Conservation (phyloP, 805 yeast genomes). For the Candida loeiensis region DNA sequence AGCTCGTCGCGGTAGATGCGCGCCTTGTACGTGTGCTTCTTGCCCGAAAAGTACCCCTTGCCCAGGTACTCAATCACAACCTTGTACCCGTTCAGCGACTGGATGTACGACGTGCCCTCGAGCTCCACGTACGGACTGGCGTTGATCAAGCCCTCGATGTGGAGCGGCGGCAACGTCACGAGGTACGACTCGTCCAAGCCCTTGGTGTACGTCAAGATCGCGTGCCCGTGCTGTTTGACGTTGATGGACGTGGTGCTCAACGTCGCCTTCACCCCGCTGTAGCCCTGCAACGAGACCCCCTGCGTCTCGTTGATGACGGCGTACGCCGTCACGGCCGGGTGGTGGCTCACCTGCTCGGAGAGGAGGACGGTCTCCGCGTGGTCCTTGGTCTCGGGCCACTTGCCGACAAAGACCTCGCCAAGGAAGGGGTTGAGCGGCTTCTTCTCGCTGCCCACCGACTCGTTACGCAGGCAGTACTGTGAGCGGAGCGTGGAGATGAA, state of each 20-base stretch:
- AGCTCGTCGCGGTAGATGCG: slow-evolving; percentile 57
- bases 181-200: slow-evolving; percentile 65
- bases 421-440: slow-evolving; percentile 95
- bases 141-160: slow-evolving; percentile 86
- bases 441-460: slow-evolving; percentile 91
- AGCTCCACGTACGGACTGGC: slow-evolving; percentile 94
- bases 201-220: slow-evolving; percentile 57
- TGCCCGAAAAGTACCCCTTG: slow-evolving; percentile 92
- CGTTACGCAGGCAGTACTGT: slow-evolving; percentile 91
- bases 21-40: slow-evolving; percentile 89
- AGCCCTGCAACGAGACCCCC: slow-evolving; percentile 75
- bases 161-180: slow-evolving; percentile 89
- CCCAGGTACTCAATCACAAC: slow-evolving; percentile 80
- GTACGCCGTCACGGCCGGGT: slow-evolving; percentile 97
- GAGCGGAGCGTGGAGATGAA: slow-evolving; percentile 87
- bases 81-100: slow-evolving; percentile 72
- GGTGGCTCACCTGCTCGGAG: slow-evolving; percentile 95
- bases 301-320: slow-evolving; percentile 71
- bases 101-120: slow-evolving; percentile 84
- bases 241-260: slow-evolving; percentile 72
- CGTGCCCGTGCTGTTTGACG: slow-evolving; percentile 93
- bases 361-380: slow-evolving; percentile 75
- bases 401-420: slow-evolving; percentile 91
- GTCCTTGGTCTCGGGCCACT: slow-evolving; percentile 60
- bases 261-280: slow-evolving; percentile 82